Evolutionary conservation across 805 yeast genomes (phyloP), one percentile per base, ranked within the genome.

Genomic region (Yamadazyma insecticola): DNA sequence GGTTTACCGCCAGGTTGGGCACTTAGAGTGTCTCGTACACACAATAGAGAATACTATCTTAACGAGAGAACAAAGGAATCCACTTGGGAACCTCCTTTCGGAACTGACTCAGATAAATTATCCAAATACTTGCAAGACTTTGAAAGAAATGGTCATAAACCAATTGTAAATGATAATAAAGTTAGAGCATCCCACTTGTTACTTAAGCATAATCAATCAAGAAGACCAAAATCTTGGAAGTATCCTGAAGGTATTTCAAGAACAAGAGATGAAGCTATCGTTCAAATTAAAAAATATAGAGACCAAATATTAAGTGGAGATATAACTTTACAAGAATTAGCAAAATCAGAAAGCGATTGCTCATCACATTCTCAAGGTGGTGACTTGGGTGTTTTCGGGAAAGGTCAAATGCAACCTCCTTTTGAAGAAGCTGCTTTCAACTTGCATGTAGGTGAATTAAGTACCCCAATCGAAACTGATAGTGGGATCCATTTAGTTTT

Each of bases 141-240:
- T 36, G 54, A 48, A 27, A 39, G 45, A 24, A 52, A 51, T 16
- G 57, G 58, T 11, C 67, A 65, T 29, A 70, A 67, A 37, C 85
- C 85, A 11, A 54, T 57, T 4, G 50, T 62, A 2, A 44, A 42
- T 22, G 67, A 63, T 39, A 73, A 76, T 26, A 78, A 83, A 47
- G 79, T 92, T 14, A 73, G 90, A 38, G 89, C 83, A 12, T 70
- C 82, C 31, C 98, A 92, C 53, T 63, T 92, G 28, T 66, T 92
- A 29, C 70, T 90, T 41, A 92, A 92, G 55, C 96, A 89, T 57
- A 64, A 59, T 27, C 90, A 76, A 32, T 79, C 89, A 11, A 74
- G 98, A 44, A 77, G 95, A 45, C 97, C 98, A 6, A 76, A 88
- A 9, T 85, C 96, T 14, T 92, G 97, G 94, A 83, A 87, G 54